These are phyloP conservation scores for Xylaria hypoxylon DNA, from an alignment of 2,329 filamentous ascomycete genomes.

Conservation along the genomic window DNA sequence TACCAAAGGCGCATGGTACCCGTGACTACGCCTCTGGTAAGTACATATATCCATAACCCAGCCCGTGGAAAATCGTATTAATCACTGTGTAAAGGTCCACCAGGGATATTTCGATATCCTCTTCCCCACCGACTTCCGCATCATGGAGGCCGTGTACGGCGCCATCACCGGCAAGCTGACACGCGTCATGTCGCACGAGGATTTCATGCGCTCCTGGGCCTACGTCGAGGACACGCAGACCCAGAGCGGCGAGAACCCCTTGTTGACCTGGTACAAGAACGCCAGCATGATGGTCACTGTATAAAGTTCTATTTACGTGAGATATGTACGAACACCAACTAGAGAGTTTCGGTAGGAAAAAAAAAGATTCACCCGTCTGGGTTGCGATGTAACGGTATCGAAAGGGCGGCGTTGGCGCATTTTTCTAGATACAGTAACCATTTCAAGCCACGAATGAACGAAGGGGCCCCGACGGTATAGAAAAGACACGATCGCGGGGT, in stretches of 20 bases:
- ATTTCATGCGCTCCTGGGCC: conserved; percentile 91
- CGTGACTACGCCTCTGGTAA: conserved; percentile 88
- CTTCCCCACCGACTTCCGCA: conserved; percentile 94
- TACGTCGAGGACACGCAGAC: conserved; percentile 91
- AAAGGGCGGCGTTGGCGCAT: neutral
- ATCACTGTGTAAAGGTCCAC: conserved; percentile 73
- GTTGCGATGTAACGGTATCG: neutral
- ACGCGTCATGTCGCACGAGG: conserved; percentile 84
- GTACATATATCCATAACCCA: conserved; percentile 48
- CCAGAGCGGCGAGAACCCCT: conserved; percentile 89
- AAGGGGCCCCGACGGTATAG: neutral
- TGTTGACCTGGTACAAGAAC: conserved; percentile 95
- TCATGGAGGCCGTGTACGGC: conserved; percentile 91
- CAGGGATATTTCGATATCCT: conserved; percentile 99
- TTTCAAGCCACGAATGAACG: neutral
- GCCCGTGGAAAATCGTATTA: neutral
- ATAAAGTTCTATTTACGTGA: conserved; percentile 1
- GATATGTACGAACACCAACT: neutral
- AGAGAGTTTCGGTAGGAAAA: neutral
- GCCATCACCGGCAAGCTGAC: conserved; percentile 94
- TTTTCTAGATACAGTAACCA: neutral
- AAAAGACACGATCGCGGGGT: neutral
- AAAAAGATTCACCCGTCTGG: neutral
- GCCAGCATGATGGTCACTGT: conserved; percentile 81
- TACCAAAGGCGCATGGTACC: conserved; percentile 89